Base-by-base conservation (phyloP, 148 eudicot genomes). In the Oxyria digyna region DNA sequence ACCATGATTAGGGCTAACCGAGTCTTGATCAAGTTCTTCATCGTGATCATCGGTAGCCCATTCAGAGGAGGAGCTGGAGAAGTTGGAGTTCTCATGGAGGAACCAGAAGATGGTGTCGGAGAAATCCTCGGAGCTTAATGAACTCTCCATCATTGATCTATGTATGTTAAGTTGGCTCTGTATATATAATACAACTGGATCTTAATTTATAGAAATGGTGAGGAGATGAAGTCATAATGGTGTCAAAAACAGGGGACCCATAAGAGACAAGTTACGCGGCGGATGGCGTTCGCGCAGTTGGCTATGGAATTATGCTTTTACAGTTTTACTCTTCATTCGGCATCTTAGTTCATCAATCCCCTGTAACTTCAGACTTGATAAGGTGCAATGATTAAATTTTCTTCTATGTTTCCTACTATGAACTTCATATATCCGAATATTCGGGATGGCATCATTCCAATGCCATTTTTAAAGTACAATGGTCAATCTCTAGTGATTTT, bases 161-260 rank as follows among this genome's bases (percentile, higher is more conserved):
- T 55, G 3, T 9, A 2, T 35, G 38, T 2, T 35, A 35, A 35
- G 57, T 21, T 18, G 12, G 27, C 57, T 49, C 26, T 26, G 8
- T 18, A 33, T 33, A 33, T 33, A 48, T 8, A n/a, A n/a, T n/a
- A n/a, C n/a, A 18, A 10, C 6, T 49, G 55, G 24, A 24, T 48
- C 52, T 1, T 42, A 3, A 13, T 23, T 21, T 54, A 54, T 8
- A 24, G 14, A 6, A 6, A 81, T 71, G 20, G 85, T 67, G 49
- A 65, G 74, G 32, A 79, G 77, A 23, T 83, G 74, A 15, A 77
- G 76, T 77, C 81, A 81, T 3, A 83, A 81, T 9, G 8, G 78
- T 77, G 40, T 74, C 74, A 0, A 85, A 10, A n/a, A n/a, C n/a
- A 46, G 17, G 15, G 15, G 65, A 14, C 65, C 65, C 65, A 3